Evolutionary conservation across 2,329 filamentous ascomycete species (phyloP).

Genomic region (Aspergillus udagawae): DNA sequence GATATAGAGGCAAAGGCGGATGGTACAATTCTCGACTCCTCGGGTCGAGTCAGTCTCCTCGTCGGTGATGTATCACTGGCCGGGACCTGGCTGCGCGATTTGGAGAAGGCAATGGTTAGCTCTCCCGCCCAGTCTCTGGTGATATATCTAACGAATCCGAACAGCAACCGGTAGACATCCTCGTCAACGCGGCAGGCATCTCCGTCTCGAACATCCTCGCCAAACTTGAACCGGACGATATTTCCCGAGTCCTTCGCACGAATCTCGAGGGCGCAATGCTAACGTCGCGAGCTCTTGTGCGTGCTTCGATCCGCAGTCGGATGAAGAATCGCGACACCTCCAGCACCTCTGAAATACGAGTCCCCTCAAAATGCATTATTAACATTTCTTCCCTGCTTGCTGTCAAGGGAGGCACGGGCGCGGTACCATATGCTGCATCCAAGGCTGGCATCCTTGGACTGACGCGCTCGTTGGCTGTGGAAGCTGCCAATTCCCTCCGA

Average conservation of each 20-base stretch:
- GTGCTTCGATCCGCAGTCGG: slow-evolving; percentile 30
- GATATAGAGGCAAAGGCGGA: neutral
- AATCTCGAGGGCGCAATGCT: slow-evolving; percentile 58
- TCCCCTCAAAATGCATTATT: slow-evolving; percentile 67
- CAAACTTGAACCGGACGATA: slow-evolving; percentile 46
- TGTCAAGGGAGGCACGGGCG: slow-evolving; percentile 63
- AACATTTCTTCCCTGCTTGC: slow-evolving; percentile 78
- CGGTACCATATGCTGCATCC: slow-evolving; percentile 69
- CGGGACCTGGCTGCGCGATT: slow-evolving; percentile 30
- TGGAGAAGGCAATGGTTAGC: slow-evolving; percentile 38
- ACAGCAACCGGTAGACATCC: slow-evolving; percentile 48
- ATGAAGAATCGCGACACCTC: slow-evolving; percentile 17
- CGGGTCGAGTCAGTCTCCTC: slow-evolving; percentile 24
- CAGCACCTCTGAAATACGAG: slow-evolving; percentile 33
- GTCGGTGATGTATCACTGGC: slow-evolving; percentile 37
- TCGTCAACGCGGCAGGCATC: slow-evolving; percentile 78
- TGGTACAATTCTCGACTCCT: slow-evolving; percentile 9
- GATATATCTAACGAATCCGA: neutral
- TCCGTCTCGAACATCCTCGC: slow-evolving; percentile 63
- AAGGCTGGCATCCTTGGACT: slow-evolving; percentile 75
- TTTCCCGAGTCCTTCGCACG: slow-evolving; percentile 59
- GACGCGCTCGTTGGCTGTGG: slow-evolving; percentile 33
- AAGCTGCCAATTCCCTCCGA: slow-evolving; percentile 49
- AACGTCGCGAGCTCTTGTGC: slow-evolving; percentile 36
- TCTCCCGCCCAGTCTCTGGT: neutral